Conservation (phyloP, 1,139 yeast genomes). For the Pichia sp. region DNA sequence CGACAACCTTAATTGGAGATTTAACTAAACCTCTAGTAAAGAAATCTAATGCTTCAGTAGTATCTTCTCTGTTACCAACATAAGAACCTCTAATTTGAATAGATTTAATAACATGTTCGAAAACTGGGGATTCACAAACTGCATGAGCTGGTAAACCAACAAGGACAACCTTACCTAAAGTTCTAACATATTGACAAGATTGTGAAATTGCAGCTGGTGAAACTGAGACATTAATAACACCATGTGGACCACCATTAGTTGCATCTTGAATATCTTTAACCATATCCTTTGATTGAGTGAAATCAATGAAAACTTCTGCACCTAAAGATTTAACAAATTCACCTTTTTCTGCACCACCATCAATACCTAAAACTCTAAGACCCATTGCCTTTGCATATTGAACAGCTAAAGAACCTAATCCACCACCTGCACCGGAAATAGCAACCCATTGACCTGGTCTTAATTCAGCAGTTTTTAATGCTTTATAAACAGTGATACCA, state of each 20-base stretch:
- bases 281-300: conserved; percentile 50
- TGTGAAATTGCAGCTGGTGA: conserved; percentile 61
- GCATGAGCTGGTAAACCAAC: conserved; percentile 76
- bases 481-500: conserved; percentile 76
- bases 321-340: conserved; percentile 52
- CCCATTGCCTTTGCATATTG: conserved; percentile 78
- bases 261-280: conserved; percentile 49
- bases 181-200: conserved; percentile 59
- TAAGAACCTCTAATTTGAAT: conserved; percentile 64
- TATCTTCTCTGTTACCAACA: conserved; percentile 77
- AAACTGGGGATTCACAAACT: conserved; percentile 56
- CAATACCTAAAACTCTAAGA: conserved; percentile 65
- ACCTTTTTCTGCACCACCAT: conserved; percentile 67
- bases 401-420: conserved; percentile 67
- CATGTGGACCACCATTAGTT: conserved; percentile 71
- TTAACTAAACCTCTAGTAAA: conserved; percentile 62
- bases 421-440: conserved; percentile 76
- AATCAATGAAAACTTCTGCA: conserved; percentile 64
- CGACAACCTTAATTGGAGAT: conserved; percentile 66
- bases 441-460: conserved; percentile 73
- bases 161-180: conserved; percentile 64
- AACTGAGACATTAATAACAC: conserved; percentile 67
- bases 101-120: conserved; percentile 60
- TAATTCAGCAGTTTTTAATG: conserved; percentile 58
- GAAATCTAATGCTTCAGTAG: conserved; percentile 71